A percentile compares a stretch with the other conserved stretches of the same genome.
These are phyloP conservation scores for Coccomyxa sp. DNA, from an alignment of 139 green algal genomes.

Conservation along the genomic window DNA sequence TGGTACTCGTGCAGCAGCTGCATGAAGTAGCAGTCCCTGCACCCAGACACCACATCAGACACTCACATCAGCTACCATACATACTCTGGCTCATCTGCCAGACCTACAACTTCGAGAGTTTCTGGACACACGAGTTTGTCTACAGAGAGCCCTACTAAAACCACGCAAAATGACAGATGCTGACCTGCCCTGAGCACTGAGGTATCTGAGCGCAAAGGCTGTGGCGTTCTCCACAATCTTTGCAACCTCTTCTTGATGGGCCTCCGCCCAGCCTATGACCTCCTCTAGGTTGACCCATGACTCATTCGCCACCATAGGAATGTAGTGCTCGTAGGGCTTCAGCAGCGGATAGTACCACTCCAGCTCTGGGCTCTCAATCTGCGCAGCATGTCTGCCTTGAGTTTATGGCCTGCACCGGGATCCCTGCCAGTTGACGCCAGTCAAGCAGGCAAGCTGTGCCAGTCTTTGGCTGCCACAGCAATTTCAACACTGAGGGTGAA, in stretches of 20 bases:
- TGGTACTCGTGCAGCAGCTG: not conserved
- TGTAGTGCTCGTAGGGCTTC: conserved; percentile 20
- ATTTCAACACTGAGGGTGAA: no score
- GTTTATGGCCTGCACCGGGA: no score
- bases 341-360: conserved; percentile 24
- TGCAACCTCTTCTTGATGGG: not conserved
- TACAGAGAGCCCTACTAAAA: not conserved
- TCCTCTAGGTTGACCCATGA: not conserved
- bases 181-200: not conserved
- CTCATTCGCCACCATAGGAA: conserved; percentile 10
- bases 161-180: not conserved
- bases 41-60: not conserved
- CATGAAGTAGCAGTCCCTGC: conserved; percentile 6
- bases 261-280: conserved; percentile 6
- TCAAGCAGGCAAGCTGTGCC: no score
- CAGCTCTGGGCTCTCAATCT: conserved; percentile 7
- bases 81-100: no score
- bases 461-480: no score
- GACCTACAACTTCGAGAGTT: no score
- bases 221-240: not conserved
- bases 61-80: not conserved
- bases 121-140: no score
- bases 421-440: no score
- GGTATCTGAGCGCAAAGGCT: not conserved
- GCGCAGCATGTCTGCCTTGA: no score